Evolutionary conservation across 1,284 basidiomycete species (phyloP), one percentile per base, ranked within the genome.

Genomic region (Paramarasmius palmivorus): DNA sequence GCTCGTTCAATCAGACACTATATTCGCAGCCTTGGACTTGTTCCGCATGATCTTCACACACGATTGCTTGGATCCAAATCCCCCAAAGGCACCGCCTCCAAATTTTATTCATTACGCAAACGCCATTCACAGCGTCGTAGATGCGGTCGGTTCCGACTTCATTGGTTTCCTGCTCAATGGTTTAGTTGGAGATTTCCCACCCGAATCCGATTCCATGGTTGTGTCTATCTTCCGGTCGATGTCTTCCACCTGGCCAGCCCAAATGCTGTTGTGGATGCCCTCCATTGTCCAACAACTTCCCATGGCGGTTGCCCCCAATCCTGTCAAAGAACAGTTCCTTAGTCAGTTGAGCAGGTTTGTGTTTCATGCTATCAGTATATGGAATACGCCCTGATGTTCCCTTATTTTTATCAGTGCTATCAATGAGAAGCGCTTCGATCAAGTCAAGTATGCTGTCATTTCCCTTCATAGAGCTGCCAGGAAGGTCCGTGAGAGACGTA

Each of bases 141-240:
- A 83, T 42, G 84, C 88, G 59, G 88, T 93, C 65, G 93, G 93
- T 4, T 79, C 82, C 53, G 80, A 84, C 58, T 77, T 98, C 20
- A 70, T 90, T n/a, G 79, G 79, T 7, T 81, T 86, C 57, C 67
- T 96, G 23, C 75, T 98, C 40, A 74, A 79, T 25, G 94, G 95
- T 2, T 76, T 98, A 15, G 85, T 94, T 2, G 85, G 86, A 26
- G 86, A 90, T 55, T 98, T 95, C 68, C 92, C 92, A 2, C 94
- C 95, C 62, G 95, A 98, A 57, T 81, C 86, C 1, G 78, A 88
- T 25, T 81, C 89, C 6, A 70, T 78, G 41, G 86, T 95, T 32
- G 83, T 93, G 41, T 85, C 86, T 2, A 85, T 97, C 58, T 81
- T 98, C 65, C 82, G 91, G 34, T 76, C 84, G 26, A 68, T 95